phyloP scores from a whole-genome alignment of 768 basidiomycete species.

The Suillus sp. region DNA sequence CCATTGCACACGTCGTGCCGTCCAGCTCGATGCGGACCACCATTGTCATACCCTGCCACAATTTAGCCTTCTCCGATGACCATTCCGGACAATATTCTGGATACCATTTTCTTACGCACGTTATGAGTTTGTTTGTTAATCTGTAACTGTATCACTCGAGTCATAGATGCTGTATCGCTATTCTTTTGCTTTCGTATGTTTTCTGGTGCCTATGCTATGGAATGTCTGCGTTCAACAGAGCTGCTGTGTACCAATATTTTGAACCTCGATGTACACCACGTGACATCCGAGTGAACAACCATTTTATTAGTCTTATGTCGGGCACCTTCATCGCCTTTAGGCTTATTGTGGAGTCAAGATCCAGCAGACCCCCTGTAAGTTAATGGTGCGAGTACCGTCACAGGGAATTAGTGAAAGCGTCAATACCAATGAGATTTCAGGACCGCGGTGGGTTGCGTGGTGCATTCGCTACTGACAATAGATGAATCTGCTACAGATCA shows the following conservation, averaged over 20 bases:
- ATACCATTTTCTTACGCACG: constrained; percentile 9
- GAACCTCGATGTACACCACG: neutral
- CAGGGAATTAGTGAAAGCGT: neutral
- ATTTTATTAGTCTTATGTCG: neutral
- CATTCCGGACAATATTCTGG: constrained; percentile 11
- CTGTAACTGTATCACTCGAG: constrained; percentile 21
- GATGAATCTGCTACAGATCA: neutral
- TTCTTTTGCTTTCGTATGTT: constrained; percentile 3
- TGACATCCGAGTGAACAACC: neutral
- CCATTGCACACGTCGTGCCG: neutral
- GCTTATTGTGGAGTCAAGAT: neutral
- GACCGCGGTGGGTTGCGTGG: neutral
- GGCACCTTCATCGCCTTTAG: neutral
- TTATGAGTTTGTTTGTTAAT: neutral
- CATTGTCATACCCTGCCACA: neutral
- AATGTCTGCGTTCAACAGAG: neutral
- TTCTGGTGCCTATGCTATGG: neutral
- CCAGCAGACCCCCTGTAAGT: neutral
- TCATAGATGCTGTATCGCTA: constrained; percentile 33
- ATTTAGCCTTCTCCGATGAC: constrained; percentile 8
- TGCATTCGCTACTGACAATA: neutral
- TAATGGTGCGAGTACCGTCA: neutral
- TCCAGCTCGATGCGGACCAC: constrained; percentile 3
- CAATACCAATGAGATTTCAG: neutral
- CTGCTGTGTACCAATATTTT: neutral